phyloP scores from a whole-genome alignment of 164 flowering plant species.

The Paratinospora sagittata region DNA sequence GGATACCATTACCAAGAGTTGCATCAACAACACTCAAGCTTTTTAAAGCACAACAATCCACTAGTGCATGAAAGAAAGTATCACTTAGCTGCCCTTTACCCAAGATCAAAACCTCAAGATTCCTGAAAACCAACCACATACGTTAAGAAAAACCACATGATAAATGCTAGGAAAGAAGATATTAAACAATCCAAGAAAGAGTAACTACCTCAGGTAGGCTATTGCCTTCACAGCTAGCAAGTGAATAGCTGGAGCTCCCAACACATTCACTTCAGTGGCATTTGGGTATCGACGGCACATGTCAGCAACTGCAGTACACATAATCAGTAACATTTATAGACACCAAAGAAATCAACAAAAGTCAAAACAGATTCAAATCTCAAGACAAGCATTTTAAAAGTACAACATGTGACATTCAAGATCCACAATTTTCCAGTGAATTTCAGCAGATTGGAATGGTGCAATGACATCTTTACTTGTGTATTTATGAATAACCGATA shows the following conservation, averaged over 20 bases:
- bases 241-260: conserved; percentile 53
- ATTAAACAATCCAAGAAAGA: background rate
- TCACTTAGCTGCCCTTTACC: conserved; percentile 76
- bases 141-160: conserved; percentile 3
- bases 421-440: background rate
- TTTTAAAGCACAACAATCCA: conserved; percentile 60
- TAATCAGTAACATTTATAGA: background rate
- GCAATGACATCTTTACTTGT: background rate
- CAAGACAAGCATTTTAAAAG: background rate
- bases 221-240: conserved; percentile 60
- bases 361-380: background rate
- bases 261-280: conserved; percentile 70
- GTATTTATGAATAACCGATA: background rate
- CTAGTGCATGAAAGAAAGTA: conserved; percentile 59
- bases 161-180: background rate
- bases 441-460: background rate
- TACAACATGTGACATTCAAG: background rate
- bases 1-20: conserved; percentile 72
- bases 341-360: background rate
- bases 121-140: conserved; percentile 36
- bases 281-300: conserved; percentile 84
- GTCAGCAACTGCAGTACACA: conserved; percentile 60
- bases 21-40: conserved; percentile 58
- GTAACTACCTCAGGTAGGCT: conserved; percentile 50
- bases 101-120: conserved; percentile 59